Evolutionary conservation across 108 stramenopile genomes (phyloP).

Genomic region (Epithemia pelagica): DNA sequence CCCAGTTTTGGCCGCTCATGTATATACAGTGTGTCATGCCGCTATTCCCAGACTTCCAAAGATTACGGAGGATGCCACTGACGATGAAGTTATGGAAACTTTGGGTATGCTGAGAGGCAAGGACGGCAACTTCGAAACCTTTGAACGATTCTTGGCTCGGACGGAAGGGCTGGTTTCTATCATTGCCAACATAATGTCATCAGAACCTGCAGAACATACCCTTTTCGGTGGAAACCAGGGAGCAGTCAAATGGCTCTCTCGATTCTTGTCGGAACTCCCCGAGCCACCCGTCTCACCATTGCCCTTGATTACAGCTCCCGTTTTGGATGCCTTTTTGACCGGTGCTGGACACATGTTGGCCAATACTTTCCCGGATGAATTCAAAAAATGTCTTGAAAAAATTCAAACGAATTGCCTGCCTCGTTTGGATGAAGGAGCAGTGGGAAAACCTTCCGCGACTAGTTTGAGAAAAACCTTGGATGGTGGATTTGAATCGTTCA

Average conservation of each 20-base stretch:
- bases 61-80: slow-evolving; percentile 26
- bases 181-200: slow-evolving; percentile 73
- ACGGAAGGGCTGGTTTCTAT: slow-evolving; percentile 78
- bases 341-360: slow-evolving; percentile 85
- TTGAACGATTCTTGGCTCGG: slow-evolving; percentile 67
- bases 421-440: slow-evolving; percentile 64
- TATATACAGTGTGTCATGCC: slow-evolving; percentile 77
- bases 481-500: slow-evolving; percentile 50
- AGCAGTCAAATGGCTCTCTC: slow-evolving; percentile 63
- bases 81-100: slow-evolving; percentile 67
- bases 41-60: slow-evolving; percentile 64
- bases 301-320: slow-evolving; percentile 71
- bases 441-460: slow-evolving; percentile 69
- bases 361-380: slow-evolving; percentile 44
- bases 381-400: slow-evolving; percentile 30
- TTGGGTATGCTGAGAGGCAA: slow-evolving; percentile 72
- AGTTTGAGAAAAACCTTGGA: slow-evolving; percentile 60
- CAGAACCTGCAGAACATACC: slow-evolving; percentile 46
- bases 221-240: slow-evolving; percentile 68
- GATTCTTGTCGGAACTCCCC: slow-evolving; percentile 67
- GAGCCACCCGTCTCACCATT: slow-evolving; percentile 46
- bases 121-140: slow-evolving; percentile 73
- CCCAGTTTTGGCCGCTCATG: slow-evolving; percentile 62
- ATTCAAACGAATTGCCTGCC: slow-evolving; percentile 45
- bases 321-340: slow-evolving; percentile 76